Percentiles rank a stretch among this genome's conserved stretches.
phyloP scores from a whole-genome alignment of 208 protist genomes.

The Crithidia brevicula region DNA sequence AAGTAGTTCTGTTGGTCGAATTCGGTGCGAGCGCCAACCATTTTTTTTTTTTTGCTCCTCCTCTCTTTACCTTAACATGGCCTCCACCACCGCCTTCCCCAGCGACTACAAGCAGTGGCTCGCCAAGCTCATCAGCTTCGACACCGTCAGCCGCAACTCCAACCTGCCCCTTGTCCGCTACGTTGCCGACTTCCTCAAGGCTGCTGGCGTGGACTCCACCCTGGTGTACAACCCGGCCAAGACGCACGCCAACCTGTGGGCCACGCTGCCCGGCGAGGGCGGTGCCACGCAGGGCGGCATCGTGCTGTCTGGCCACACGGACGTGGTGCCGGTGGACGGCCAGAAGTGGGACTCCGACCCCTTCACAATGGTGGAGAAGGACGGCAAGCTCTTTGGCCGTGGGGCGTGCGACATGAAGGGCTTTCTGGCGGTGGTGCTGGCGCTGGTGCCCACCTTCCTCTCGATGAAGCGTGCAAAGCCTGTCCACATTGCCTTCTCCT shows the following conservation, averaged over 20 bases:
- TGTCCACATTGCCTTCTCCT: slow-evolving; percentile 55
- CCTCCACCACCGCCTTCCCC: slow-evolving; percentile 10
- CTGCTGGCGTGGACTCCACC: slow-evolving; percentile 32
- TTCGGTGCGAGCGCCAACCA: no score
- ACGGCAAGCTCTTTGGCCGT: slow-evolving; percentile 56
- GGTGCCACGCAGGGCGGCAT: slow-evolving; percentile 55
- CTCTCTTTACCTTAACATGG: not conserved
- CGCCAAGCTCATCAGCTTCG: slow-evolving; percentile 57
- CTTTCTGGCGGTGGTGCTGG: slow-evolving; percentile 52
- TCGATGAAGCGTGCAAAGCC: slow-evolving; percentile 51
- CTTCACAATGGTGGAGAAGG: slow-evolving; percentile 52
- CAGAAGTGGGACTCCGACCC: slow-evolving; percentile 64
- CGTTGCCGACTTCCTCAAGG: slow-evolving; percentile 34
- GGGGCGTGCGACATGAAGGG: slow-evolving; percentile 68
- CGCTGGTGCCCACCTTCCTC: slow-evolving; percentile 41
- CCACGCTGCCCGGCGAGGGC: slow-evolving; percentile 47
- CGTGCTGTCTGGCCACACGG: slow-evolving; percentile 56
- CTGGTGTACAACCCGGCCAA: slow-evolving; percentile 38
- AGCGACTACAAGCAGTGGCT: slow-evolving; percentile 23
- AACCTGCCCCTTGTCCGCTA: slow-evolving; percentile 54
- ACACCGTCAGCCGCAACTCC: slow-evolving; percentile 57
- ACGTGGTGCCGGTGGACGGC: slow-evolving; percentile 56
- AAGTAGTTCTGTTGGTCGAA: no score
- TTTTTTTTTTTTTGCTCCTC: no score
- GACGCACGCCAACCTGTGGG: slow-evolving; percentile 59